These are phyloP conservation scores for Trichoderma sp. DNA, from an alignment of 2,329 filamentous ascomycete species.

Conservation along the genomic window DNA sequence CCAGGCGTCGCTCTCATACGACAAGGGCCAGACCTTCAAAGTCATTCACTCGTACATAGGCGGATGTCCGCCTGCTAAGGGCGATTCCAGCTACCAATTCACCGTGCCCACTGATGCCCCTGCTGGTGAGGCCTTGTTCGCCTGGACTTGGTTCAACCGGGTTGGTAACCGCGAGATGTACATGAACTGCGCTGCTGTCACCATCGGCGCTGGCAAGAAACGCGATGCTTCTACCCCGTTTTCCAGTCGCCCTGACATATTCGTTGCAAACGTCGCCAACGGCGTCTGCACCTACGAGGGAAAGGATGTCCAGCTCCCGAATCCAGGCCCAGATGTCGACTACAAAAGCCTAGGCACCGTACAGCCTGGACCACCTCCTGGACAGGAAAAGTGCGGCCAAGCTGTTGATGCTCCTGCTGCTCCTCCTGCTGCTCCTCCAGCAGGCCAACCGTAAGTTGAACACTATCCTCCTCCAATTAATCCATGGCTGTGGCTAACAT, in stretches of 20 bases:
- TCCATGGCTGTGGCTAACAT: background rate
- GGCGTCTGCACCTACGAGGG: constrained; percentile 58
- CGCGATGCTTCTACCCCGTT: constrained; percentile 39
- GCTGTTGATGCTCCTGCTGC: constrained; percentile 9
- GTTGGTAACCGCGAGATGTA: constrained; percentile 81
- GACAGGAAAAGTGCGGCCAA: background rate
- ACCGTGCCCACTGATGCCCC: constrained; percentile 63
- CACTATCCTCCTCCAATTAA: too few relatives aligned
- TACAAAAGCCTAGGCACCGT: constrained; percentile 37
- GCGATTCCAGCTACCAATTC: constrained; percentile 61
- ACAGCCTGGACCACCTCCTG: constrained; percentile 29
- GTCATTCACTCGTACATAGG: constrained; percentile 62
- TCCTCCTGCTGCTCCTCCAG: constrained; percentile 16
- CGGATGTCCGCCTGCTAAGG: constrained; percentile 46
- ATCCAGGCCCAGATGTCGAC: constrained; percentile 58
- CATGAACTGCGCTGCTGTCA: constrained; percentile 78
- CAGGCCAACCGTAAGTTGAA: constrained; percentile 2
- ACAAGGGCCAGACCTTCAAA: constrained; percentile 66
- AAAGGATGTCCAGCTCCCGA: constrained; percentile 61
- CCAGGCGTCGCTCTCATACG: constrained; percentile 72
- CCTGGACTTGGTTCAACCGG: constrained; percentile 77
- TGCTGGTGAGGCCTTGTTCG: constrained; percentile 61
- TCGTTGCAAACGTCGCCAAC: constrained; percentile 66
- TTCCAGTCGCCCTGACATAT: constrained; percentile 61
- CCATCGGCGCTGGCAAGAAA: constrained; percentile 47